Percentiles rank a stretch among this genome's conserved stretches.
Evolutionary conservation across 2,329 filamentous ascomycete genomes (phyloP).

Genomic region (Lachnellula hyalina): DNA sequence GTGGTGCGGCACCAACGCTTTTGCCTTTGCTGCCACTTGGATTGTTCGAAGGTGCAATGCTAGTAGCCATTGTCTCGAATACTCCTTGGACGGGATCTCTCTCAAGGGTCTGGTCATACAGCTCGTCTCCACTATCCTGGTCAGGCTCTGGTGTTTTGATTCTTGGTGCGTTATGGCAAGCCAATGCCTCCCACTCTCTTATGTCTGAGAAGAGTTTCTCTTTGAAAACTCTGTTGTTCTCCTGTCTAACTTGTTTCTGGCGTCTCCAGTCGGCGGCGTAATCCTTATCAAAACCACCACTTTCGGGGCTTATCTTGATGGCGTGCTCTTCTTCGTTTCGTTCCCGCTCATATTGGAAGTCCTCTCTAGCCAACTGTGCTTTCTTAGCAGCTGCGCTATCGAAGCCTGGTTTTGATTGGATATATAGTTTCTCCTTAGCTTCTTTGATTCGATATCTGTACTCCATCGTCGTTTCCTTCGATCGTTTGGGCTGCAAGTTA

Average conservation of each 20-base stretch:
- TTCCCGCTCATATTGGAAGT: not conserved
- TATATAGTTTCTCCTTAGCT: too few relatives aligned
- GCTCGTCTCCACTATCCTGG: not conserved
- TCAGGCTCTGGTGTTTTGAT: conserved; percentile 43
- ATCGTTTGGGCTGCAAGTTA: too few relatives aligned
- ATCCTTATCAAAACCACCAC: not conserved
- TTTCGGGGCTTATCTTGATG: not conserved
- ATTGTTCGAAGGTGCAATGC: not conserved
- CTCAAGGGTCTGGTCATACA: not conserved
- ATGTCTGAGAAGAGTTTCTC: not conserved
- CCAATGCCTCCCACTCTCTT: conserved; percentile 39
- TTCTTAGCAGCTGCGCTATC: not conserved
- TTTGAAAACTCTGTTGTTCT: not conserved
- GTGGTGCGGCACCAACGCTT: too few relatives aligned
- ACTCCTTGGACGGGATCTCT: not conserved
- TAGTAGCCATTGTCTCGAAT: not conserved
- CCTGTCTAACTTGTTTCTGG: not conserved
- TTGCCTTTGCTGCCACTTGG: too few relatives aligned
- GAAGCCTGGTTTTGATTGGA: not conserved
- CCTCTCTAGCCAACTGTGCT: not conserved
- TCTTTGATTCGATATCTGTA: too few relatives aligned
- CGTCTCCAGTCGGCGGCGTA: not conserved
- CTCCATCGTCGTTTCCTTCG: too few relatives aligned
- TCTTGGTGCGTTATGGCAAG: conserved; percentile 42
- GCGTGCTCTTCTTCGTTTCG: not conserved